Percentiles rank a stretch among this genome's conserved stretches.
phyloP scores from a whole-genome alignment of 2,329 filamentous ascomycete genomes.

The Fusarium annulatum region DNA sequence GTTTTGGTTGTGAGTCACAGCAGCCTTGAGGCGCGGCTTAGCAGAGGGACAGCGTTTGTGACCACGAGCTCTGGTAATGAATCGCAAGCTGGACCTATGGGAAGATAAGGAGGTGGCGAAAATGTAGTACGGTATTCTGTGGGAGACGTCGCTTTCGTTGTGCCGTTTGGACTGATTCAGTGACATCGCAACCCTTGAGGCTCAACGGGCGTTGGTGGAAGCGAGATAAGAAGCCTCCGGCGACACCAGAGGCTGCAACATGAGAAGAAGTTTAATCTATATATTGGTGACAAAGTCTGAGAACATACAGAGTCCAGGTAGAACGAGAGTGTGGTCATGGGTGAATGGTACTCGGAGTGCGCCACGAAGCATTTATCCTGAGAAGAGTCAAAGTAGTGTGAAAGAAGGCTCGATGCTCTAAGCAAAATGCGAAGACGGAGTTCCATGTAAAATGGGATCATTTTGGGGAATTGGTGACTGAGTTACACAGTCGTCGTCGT shows the following conservation, averaged over 20 bases:
- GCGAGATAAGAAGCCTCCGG: neutral
- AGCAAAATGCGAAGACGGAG: rapidly evolving
- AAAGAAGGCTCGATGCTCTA: rapidly evolving
- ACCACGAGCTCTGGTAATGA: neutral
- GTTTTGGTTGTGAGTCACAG: neutral
- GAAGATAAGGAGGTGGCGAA: rapidly evolving
- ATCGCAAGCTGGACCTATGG: rapidly evolving
- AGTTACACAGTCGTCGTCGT: neutral
- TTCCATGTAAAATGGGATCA: neutral
- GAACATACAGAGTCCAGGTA: rapidly evolving
- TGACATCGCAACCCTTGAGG: neutral
- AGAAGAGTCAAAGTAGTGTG: neutral
- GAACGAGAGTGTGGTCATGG: neutral
- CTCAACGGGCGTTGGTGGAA: rapidly evolving
- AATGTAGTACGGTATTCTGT: rapidly evolving
- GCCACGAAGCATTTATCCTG: neutral
- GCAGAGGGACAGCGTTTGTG: too few species aligned
- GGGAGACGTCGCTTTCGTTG: neutral
- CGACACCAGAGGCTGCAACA: rapidly evolving
- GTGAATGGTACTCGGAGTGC: neutral
- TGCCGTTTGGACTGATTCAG: neutral
- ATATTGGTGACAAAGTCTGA: rapidly evolving
- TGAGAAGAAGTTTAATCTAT: rapidly evolving
- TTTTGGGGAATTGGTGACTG: neutral
- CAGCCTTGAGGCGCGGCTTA: too few species aligned